Evolutionary conservation across 2,329 filamentous ascomycete species (phyloP), one percentile per base, ranked within the genome.

Genomic region (Dothidotthia symphoricarpi): DNA sequence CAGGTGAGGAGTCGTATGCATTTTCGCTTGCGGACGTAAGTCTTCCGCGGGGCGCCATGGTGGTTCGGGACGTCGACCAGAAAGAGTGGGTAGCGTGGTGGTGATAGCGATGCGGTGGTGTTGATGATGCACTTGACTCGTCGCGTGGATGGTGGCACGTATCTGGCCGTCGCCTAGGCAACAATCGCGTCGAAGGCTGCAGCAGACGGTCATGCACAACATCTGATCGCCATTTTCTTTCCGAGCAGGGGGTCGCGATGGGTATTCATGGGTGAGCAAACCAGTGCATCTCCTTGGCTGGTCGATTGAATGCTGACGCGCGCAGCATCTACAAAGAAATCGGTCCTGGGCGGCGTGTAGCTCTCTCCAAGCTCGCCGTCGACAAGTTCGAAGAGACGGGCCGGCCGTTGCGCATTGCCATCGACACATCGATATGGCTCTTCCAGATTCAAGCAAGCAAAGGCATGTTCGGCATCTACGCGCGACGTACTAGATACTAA

Each of bases 381-480:
- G 80, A 89, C 31, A 84, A 87, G 52, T 79, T 94, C 48, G 80
- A 88, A 56, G 68, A 76, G 36, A 81, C 80, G 9, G 77, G 78
- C 16, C 78, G 83, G 2, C 90, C 90, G 0, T 73, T 97, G 27
- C 84, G 90, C 27, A 75, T 98, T 31, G 93, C 93, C 26, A 86
- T 98, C 49, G 93, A 98, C 63, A 86, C 95, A 53, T 88, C 89
- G 3, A 97, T 98, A 61, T 98, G 93, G 93, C 85, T 95, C 29
- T 97, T 95, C 60, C 93, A 98, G 60, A 84, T 84, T 10, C 89
- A 95, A 61, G 84, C 88, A 11, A 86, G 86, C 13, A 82, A 82
- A 71, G 88, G 81, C 78, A 16, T 11, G 17, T 19, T 4, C 24
- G 26, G 9, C 19, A 22, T 5, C 19, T 22, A 22, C 19, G 5